phyloP scores from a whole-genome alignment of 345 rosid genomes.

The Hibiscus tridactylites region DNA sequence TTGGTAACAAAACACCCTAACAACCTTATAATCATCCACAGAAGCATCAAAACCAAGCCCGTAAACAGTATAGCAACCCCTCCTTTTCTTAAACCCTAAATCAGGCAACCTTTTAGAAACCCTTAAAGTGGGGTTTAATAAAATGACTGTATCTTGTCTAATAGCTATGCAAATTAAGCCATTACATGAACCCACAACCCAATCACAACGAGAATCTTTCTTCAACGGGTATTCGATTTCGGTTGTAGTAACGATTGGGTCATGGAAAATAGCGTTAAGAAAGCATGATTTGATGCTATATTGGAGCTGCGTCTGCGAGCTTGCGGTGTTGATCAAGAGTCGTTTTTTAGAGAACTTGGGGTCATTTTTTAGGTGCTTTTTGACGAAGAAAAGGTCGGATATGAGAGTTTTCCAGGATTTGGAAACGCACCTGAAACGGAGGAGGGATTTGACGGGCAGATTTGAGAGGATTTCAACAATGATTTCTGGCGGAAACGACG shows the following conservation, averaged over 20 bases:
- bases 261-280: neutral
- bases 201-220: neutral
- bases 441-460: conserved; percentile 5
- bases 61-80: neutral
- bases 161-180: conserved; percentile 8
- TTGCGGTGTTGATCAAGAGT: neutral
- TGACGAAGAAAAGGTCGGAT: conserved; percentile 1
- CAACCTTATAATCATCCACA: conserved; percentile 8
- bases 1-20: conserved; percentile 1
- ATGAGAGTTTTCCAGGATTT: conserved; percentile 1
- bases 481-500: neutral
- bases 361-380: conserved; percentile 7
- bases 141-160: neutral
- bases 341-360: neutral
- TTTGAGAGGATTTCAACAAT: neutral
- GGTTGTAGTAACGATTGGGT: neutral
- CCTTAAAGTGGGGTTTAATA: conserved; percentile 3
- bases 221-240: neutral
- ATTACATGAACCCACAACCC: conserved; percentile 9
- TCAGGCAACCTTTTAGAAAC: neutral
- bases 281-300: neutral
- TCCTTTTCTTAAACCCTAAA: conserved; percentile 12
- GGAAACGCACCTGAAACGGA: conserved; percentile 11
- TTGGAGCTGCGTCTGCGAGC: too few species aligned
- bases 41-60: conserved; percentile 12